Evolutionary conservation across 1,284 basidiomycete species (phyloP), one percentile per base, ranked within the genome.

Genomic region (Leccinum solheimii): DNA sequence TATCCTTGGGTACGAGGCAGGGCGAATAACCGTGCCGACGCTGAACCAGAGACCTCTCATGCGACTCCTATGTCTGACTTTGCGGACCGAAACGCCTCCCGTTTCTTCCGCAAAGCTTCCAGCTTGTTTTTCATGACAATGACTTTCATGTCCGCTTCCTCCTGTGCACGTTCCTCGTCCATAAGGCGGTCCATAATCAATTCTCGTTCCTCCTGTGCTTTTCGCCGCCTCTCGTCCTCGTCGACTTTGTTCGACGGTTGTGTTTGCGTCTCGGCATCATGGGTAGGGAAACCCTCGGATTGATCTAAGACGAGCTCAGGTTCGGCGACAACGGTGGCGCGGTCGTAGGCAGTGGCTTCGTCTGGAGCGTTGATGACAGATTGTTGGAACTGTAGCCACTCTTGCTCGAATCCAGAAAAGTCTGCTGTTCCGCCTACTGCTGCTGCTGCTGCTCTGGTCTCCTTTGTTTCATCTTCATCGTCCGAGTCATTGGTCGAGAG

Each of bases 141-240:
- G 3, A 92, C 91, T 61, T 84, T 85, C 77, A 86, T 86, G 71
- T 93, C 91, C 14, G 90, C 91, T 72, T 93, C 91, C 72, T 93
- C 91, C 77, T 93, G 91, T 26, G 86, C 87, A 56, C 85, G 80
- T 72, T 93, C 91, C 76, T 93, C 91, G 50, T 92, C 91, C 68
- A 91, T 63, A 56, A 93, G 71, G 63, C 89, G 81, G 71, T 92
- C 91, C 87, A 93, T 91, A 55, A 93, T 92, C 62, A 92, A 75
- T 68, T 93, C 91, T 53, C 85, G 79, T 57, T 93, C 91, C 34
- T 93, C 91, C 69, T 80, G 79, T 69, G 87, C 86, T 72, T 81
- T 86, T 69, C 75, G 75, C 66, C 74, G 74, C 66, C 79, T 77
- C 51, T 72, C 69, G 56, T 80, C 77, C 57, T 81, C 83, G 4